These are phyloP conservation scores for Taxawa tesnikishii DNA, from an alignment of 2,329 filamentous ascomycete species.

Conservation along the genomic window DNA sequence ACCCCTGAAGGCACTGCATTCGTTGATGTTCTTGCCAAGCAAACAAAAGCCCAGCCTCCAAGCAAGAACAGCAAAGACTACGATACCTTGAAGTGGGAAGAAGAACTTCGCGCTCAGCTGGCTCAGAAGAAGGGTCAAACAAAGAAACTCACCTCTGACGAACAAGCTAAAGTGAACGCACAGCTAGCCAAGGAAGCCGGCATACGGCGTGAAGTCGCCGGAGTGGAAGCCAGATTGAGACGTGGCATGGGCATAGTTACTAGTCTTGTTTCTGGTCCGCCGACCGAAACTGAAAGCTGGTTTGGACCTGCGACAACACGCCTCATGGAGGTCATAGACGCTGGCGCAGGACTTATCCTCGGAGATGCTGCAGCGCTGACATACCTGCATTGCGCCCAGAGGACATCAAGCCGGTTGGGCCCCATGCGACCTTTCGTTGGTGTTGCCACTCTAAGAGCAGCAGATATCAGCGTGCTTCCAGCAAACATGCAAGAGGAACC, in stretches of 20 bases:
- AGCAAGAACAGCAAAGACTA: slow-evolving; percentile 93
- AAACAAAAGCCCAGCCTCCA: slow-evolving; percentile 54
- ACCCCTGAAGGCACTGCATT: slow-evolving; percentile 82
- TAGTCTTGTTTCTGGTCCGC: slow-evolving; percentile 71
- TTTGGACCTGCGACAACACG: slow-evolving; percentile 68
- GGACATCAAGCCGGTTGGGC: slow-evolving; percentile 62
- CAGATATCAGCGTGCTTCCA: slow-evolving; percentile 61
- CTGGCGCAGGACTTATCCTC: slow-evolving; percentile 69
- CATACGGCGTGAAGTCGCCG: slow-evolving; percentile 62
- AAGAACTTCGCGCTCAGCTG: slow-evolving; percentile 74
- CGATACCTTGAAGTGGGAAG: slow-evolving; percentile 93
- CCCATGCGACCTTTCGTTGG: slow-evolving; percentile 72
- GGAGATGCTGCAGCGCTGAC: slow-evolving; percentile 67
- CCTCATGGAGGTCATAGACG: slow-evolving; percentile 62
- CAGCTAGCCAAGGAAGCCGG: slow-evolving; percentile 77
- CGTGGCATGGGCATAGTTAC: slow-evolving; percentile 79
- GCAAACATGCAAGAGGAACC: slow-evolving; percentile 64
- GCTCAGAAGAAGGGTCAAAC: slow-evolving; percentile 87
- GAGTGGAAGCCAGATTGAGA: slow-evolving; percentile 57
- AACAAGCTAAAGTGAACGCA: slow-evolving; percentile 78
- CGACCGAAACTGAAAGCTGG: slow-evolving; percentile 82
- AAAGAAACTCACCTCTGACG: slow-evolving; percentile 82
- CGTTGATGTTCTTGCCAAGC: slow-evolving; percentile 81
- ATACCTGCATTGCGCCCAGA: slow-evolving; percentile 68
- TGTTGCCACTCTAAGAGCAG: slow-evolving; percentile 69